phyloP scores from a whole-genome alignment of 2,329 filamentous ascomycete genomes.

The Herpomyces periplanetae region DNA sequence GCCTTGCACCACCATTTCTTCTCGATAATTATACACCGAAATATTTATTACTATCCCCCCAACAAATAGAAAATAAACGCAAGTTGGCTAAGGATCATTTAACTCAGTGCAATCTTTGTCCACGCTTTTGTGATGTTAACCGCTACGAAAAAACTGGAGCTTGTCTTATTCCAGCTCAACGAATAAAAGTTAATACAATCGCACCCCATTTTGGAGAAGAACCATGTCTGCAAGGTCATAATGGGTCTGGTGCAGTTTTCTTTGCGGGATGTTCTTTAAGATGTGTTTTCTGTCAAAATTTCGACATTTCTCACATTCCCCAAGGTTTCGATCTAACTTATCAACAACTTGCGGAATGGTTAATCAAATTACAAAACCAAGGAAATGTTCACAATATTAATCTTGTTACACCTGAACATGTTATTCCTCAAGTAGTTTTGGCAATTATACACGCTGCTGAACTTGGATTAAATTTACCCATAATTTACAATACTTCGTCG shows the following conservation, averaged over 20 bases:
- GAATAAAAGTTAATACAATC: slow-evolving; percentile 41
- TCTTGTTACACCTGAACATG: slow-evolving; percentile 48
- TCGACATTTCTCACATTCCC: slow-evolving; percentile 43
- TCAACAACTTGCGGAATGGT: slow-evolving; percentile 43
- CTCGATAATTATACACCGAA: slow-evolving; percentile 32
- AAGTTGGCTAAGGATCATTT: slow-evolving; percentile 33
- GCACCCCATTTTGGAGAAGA: slow-evolving; percentile 59
- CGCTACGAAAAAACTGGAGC: slow-evolving; percentile 38
- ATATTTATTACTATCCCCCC: slow-evolving; percentile 24
- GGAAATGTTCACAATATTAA: slow-evolving; percentile 72
- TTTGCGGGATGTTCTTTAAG: slow-evolving; percentile 36
- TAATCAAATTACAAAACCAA: slow-evolving; percentile 35
- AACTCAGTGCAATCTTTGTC: slow-evolving; percentile 40
- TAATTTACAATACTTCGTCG: slow-evolving; percentile 50
- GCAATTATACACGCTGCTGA: slow-evolving; percentile 32
- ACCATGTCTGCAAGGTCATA: slow-evolving; percentile 41
- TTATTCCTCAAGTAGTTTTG: slow-evolving; percentile 42
- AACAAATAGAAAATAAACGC: slow-evolving; percentile 30
- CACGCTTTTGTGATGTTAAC: slow-evolving; percentile 34
- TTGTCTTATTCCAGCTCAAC: slow-evolving; percentile 31
- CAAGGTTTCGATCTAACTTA: slow-evolving; percentile 41
- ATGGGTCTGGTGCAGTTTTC: slow-evolving; percentile 42
- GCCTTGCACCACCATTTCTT: slow-evolving; percentile 22
- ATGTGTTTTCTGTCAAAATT: slow-evolving; percentile 42
- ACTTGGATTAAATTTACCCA: slow-evolving; percentile 24